Percentiles rank a stretch among this genome's conserved stretches.
phyloP scores from a whole-genome alignment of 2,329 filamentous ascomycete species.

The Epichloe sibirici region DNA sequence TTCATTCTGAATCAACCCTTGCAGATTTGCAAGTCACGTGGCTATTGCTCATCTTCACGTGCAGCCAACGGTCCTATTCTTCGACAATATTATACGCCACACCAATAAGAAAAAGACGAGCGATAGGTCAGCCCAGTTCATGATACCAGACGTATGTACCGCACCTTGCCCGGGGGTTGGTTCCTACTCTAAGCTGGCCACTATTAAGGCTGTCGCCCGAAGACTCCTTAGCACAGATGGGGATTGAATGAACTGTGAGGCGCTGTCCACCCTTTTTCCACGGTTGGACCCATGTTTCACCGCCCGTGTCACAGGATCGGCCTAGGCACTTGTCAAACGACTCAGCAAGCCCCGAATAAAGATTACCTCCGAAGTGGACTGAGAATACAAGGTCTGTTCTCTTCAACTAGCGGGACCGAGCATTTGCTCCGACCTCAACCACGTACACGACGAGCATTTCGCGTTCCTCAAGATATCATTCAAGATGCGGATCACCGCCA shows the following conservation, averaged over 20 bases:
- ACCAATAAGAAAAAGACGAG: conserved; percentile 2
- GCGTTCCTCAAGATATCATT: too few relatives aligned
- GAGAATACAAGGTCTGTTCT: background rate
- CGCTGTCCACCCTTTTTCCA: background rate
- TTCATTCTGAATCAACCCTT: too few relatives aligned
- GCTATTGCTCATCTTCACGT: background rate
- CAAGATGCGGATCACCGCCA: background rate
- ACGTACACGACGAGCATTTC: background rate
- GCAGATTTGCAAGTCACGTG: too few relatives aligned
- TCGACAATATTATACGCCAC: background rate
- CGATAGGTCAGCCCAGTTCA: background rate
- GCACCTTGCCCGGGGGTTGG: background rate
- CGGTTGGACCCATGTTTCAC: conserved; percentile 5
- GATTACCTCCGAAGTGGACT: background rate
- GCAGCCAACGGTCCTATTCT: background rate
- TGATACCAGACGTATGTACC: background rate
- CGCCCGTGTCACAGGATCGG: conserved; percentile 2
- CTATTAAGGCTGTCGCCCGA: background rate
- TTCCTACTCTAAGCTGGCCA: background rate
- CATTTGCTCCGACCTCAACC: background rate
- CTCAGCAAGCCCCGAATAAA: background rate
- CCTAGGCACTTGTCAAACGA: conserved; percentile 7
- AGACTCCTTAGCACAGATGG: background rate
- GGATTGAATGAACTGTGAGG: background rate
- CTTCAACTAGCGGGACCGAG: background rate